Conservation (phyloP, 1,139 yeast species). For the Pichia norvegensis region DNA sequence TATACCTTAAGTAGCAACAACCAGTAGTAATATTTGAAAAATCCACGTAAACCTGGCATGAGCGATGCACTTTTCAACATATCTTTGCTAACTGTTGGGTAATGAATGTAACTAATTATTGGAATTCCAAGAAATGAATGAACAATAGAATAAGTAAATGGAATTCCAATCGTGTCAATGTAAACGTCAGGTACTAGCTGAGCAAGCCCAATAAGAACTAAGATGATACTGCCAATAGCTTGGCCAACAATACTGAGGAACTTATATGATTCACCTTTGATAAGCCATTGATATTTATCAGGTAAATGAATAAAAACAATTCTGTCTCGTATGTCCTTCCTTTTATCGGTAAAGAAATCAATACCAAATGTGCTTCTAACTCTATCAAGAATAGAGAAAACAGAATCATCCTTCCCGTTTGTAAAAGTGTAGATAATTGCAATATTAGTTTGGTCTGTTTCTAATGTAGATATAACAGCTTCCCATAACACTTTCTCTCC, state of each 20-base stretch:
- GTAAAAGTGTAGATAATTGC: slow-evolving; percentile 62
- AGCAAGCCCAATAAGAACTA: slow-evolving; percentile 64
- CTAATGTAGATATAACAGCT: slow-evolving; percentile 69
- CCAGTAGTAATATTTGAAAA: slow-evolving; percentile 66
- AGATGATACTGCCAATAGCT: slow-evolving; percentile 65
- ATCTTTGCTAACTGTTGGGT: slow-evolving; percentile 82
- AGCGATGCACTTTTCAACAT: slow-evolving; percentile 55
- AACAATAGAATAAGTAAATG: slow-evolving; percentile 70
- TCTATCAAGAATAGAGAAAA: slow-evolving; percentile 45
- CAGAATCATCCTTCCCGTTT: slow-evolving; percentile 38
- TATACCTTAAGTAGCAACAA: slow-evolving; percentile 51
- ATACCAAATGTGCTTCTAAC: slow-evolving; percentile 64
- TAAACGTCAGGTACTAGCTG: slow-evolving; percentile 80
- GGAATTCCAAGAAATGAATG: slow-evolving; percentile 56
- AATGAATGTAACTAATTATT: slow-evolving; percentile 81
- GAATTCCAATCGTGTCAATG: slow-evolving; percentile 92
- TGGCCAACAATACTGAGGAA: slow-evolving; percentile 80
- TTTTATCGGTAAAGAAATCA: slow-evolving; percentile 32
- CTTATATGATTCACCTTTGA: slow-evolving; percentile 71
- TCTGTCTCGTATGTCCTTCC: slow-evolving; percentile 31
- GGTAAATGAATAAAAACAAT: slow-evolving; percentile 65
- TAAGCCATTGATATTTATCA: slow-evolving; percentile 43
- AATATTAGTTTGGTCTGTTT: slow-evolving; percentile 42
- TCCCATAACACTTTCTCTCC: slow-evolving; percentile 97
- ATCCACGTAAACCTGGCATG: slow-evolving; percentile 19